phyloP scores from a whole-genome alignment of 2,329 filamentous ascomycete genomes.

The Colletotrichum theobromicola region DNA sequence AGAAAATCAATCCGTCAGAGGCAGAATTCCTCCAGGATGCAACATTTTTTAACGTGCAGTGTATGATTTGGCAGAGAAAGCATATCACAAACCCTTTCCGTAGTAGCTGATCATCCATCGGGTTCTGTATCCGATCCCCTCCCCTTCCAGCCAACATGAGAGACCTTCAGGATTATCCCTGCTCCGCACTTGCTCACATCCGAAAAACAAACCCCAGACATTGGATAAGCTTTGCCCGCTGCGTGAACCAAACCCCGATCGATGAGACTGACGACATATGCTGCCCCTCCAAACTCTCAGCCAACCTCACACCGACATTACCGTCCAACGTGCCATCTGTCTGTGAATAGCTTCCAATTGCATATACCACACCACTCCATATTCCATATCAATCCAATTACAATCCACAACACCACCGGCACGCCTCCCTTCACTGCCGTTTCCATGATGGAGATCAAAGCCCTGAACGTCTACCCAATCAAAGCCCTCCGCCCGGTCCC shows the following conservation, averaged over 20 bases:
- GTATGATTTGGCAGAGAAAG: neutral
- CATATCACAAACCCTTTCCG: neutral
- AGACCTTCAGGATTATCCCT: neutral
- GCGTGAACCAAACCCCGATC: neutral
- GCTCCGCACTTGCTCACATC: neutral
- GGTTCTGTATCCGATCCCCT: neutral
- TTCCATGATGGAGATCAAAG: constrained; percentile 4
- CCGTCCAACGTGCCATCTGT: neutral
- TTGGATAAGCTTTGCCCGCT: neutral
- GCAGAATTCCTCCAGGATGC: neutral
- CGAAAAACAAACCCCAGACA: neutral
- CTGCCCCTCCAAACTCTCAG: neutral
- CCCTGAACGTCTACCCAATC: constrained; percentile 74
- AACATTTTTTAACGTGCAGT: neutral
- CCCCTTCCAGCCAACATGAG: neutral
- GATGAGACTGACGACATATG: neutral
- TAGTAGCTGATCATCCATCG: neutral
- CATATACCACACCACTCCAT: neutral
- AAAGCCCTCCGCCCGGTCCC: constrained; percentile 71
- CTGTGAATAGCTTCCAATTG: neutral
- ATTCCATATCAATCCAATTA: neutral
- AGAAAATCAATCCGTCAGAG: neutral
- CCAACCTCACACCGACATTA: constrained; percentile 1
- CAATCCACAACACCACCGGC: neutral
- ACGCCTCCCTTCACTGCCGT: neutral